phyloP scores from a whole-genome alignment of 1,284 basidiomycete genomes.

The Cronartium quercuum region DNA sequence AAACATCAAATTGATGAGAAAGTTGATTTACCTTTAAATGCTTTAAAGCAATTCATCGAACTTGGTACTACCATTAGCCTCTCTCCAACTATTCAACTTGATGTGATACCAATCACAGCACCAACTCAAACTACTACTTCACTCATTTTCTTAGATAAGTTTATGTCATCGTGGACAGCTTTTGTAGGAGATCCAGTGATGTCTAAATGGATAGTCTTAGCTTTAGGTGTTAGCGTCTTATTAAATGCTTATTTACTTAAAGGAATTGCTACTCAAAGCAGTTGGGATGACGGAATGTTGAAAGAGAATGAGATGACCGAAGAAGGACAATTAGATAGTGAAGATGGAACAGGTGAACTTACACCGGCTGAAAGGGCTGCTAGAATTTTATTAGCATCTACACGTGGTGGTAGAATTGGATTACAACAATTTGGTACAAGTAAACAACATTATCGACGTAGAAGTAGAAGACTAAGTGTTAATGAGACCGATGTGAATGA shows the following conservation, averaged over 20 bases:
- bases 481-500: background rate
- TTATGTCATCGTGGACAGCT: constrained; percentile 90
- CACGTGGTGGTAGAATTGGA: constrained; percentile 25
- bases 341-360: background rate
- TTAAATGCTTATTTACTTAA: constrained; percentile 92
- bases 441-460: constrained; percentile 34
- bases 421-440: background rate
- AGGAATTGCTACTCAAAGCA: constrained; percentile 54
- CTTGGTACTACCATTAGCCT: too few species aligned
- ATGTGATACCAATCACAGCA: too few species aligned
- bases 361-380: constrained; percentile 51
- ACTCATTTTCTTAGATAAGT: constrained; percentile 64
- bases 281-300: constrained; percentile 31
- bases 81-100: too few species aligned
- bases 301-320: background rate
- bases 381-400: constrained; percentile 45
- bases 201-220: constrained; percentile 89
- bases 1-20: too few species aligned
- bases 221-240: constrained; percentile 76
- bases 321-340: background rate
- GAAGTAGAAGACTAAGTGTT: background rate
- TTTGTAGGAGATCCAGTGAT: constrained; percentile 91
- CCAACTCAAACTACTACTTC: constrained; percentile 44
- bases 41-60: too few species aligned
- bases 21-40: too few species aligned